Evolutionary conservation across 2,329 filamentous ascomycete species (phyloP).

Genomic region (Boeremia exigua): DNA sequence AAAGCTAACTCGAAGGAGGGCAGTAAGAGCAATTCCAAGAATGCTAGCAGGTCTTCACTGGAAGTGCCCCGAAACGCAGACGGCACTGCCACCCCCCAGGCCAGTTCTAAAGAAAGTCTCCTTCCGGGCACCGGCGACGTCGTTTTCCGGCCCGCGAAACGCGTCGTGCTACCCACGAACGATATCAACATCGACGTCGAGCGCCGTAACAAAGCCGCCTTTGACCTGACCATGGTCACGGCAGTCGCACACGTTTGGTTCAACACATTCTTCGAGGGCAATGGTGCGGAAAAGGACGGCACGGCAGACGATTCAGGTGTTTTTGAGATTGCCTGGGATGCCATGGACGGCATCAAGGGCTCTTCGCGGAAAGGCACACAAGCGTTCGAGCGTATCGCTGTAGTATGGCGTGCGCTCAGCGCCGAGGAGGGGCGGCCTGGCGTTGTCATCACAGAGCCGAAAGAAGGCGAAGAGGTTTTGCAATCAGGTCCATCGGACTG

Average conservation of each 20-base stretch:
- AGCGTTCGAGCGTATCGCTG: slow-evolving; percentile 80
- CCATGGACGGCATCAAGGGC: slow-evolving; percentile 94
- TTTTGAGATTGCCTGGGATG: slow-evolving; percentile 75
- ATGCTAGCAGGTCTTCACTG: slow-evolving; percentile 25
- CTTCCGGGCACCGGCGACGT: slow-evolving; percentile 70
- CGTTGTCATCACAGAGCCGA: slow-evolving; percentile 68
- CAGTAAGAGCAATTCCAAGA: slow-evolving; percentile 27
- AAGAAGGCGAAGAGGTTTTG: slow-evolving; percentile 69
- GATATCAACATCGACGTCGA: slow-evolving; percentile 93
- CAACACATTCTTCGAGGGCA: slow-evolving; percentile 90
- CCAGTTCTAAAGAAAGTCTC: slow-evolving; percentile 36
- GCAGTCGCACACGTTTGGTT: slow-evolving; percentile 97
- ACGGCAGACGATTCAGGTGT: slow-evolving; percentile 71
- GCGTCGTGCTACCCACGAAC: slow-evolving; percentile 75
- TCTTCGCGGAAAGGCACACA: slow-evolving; percentile 80
- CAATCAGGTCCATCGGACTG: slow-evolving; percentile 77
- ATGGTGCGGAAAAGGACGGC: slow-evolving; percentile 72
- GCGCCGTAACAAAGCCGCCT: slow-evolving; percentile 78
- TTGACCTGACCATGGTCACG: slow-evolving; percentile 85
- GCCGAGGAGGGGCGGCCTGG: slow-evolving; percentile 38
- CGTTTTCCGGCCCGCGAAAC: slow-evolving; percentile 74
- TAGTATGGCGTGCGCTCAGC: slow-evolving; percentile 74
- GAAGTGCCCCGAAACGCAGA: slow-evolving; percentile 26
- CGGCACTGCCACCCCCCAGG: slow-evolving; percentile 21
- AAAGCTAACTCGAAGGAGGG: slow-evolving; percentile 28